Conservation (phyloP, 1,284 basidiomycete genomes). For the Sanghuangporus sanghuang region DNA sequence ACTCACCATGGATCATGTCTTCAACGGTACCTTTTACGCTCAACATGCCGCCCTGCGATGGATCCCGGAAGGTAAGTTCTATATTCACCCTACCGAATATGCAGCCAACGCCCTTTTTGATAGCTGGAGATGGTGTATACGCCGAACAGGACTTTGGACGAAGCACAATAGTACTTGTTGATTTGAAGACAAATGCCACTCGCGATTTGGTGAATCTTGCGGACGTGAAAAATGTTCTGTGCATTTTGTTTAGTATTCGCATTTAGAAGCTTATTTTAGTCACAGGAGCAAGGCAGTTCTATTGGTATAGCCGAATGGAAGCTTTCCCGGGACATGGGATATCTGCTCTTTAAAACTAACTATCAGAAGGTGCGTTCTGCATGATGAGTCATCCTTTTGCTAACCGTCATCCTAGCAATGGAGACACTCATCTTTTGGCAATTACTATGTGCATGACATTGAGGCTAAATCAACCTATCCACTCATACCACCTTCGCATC, state of each 20-base stretch:
- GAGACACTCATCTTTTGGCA: slow-evolving; percentile 84
- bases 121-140: slow-evolving; percentile 89
- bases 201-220: slow-evolving; percentile 50
- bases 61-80: slow-evolving; percentile 77
- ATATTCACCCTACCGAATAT: not conserved
- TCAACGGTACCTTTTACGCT: slow-evolving; percentile 79
- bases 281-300: slow-evolving; percentile 49
- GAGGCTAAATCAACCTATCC: slow-evolving; percentile 59
- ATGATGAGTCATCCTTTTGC: not conserved
- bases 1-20: slow-evolving; percentile 83
- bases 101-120: not conserved
- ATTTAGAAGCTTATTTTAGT: not conserved
- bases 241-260: not conserved
- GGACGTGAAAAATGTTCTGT: slow-evolving; percentile 61
- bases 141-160: slow-evolving; percentile 46
- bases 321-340: slow-evolving; percentile 83
- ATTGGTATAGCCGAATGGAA: slow-evolving; percentile 64
- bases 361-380: slow-evolving; percentile 51
- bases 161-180: slow-evolving; percentile 69
- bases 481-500: slow-evolving; percentile 57
- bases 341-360: slow-evolving; percentile 76
- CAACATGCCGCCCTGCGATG: slow-evolving; percentile 54
- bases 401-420: slow-evolving; percentile 60
- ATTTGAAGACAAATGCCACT: slow-evolving; percentile 72
- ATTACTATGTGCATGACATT: slow-evolving; percentile 81